Evolutionary conservation across 257 asterid genomes (phyloP), one percentile per base, ranked within the genome.

Genomic region (Echium plantagineum): DNA sequence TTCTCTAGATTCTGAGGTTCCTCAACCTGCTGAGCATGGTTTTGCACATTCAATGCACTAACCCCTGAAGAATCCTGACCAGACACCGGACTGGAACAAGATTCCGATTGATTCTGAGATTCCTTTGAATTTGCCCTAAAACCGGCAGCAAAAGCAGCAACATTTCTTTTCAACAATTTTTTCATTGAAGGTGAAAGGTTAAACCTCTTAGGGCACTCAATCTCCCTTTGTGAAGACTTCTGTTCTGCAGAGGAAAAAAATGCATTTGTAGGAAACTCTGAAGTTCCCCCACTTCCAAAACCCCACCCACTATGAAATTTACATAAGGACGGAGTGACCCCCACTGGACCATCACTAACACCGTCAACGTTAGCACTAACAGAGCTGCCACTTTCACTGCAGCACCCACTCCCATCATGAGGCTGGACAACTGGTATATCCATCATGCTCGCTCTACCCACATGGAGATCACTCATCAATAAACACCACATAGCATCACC

Each of bases 401-500:
- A 19, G 9, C 57, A 53, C 7, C 26, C 59, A 69, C 30, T 71
- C 52, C 74, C 80, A 53, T 52, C 64, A n/a, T 79, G 74, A 3
- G 81, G 79, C 12, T 87, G 86, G 59, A 74, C 62, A 59, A 77
- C 80, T 0, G 98, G 98, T 22, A 88, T 66, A 17, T 91, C 98
- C 90, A 88, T 81, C 69, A 78, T 82, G 17, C 95, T 88, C n/a
- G 96, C 96, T 18, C 94, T 70, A 35, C 89, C 96, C 8, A 86
- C 87, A 51, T 89, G 94, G 62, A 93, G 89, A 74, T 86, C 96
- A 63, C 89, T 84, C 93, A 84, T 85, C 64, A 93, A 64, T 71
- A 93, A 80, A 76, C 95, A 86, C 99, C 97, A 89, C 99, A 93
- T 86, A 1, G 97, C 96, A 31, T 89, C 95, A 16, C 87, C 95